Percentiles rank a stretch among this genome's conserved stretches.
These are phyloP conservation scores for Asterophora lycoperdoides DNA, from an alignment of 768 basidiomycete genomes.

Conservation along the genomic window DNA sequence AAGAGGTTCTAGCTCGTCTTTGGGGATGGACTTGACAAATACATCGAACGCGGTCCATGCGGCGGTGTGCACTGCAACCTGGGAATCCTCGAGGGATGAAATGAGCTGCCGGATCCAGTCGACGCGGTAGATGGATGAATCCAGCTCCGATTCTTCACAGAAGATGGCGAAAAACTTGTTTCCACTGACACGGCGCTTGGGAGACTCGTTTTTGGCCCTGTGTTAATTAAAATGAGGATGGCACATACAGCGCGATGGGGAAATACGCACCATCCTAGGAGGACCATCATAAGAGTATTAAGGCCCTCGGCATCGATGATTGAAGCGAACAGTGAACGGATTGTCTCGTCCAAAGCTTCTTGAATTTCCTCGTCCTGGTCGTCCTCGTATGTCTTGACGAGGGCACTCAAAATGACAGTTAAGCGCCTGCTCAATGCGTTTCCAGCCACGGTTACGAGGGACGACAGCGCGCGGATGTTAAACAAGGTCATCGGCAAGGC, in stretches of 20 bases:
- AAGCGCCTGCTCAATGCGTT: constrained; percentile 82
- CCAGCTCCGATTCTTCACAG: constrained; percentile 79
- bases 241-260: neutral
- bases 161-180: constrained; percentile 76
- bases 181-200: constrained; percentile 70
- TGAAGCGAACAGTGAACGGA: constrained; percentile 70
- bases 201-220: constrained; percentile 78
- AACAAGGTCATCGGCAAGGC: constrained; percentile 89
- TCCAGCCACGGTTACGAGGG: constrained; percentile 92
- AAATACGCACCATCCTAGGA: constrained; percentile 79
- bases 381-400: constrained; percentile 74
- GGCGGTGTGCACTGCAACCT: constrained; percentile 71
- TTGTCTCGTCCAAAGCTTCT: constrained; percentile 69
- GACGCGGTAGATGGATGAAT: constrained; percentile 79
- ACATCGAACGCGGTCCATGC: constrained; percentile 81
- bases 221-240: neutral
- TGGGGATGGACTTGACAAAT: constrained; percentile 86
- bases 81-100: constrained; percentile 73
- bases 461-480: constrained; percentile 88
- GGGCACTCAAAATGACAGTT: constrained; percentile 69
- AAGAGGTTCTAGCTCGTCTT: constrained; percentile 88
- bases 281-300: constrained; percentile 81
- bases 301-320: constrained; percentile 84
- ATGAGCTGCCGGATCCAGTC: constrained; percentile 95
- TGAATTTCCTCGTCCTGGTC: constrained; percentile 66